Base-by-base conservation (phyloP, 23 red algal species). In the Gracilaria gracilis region DNA sequence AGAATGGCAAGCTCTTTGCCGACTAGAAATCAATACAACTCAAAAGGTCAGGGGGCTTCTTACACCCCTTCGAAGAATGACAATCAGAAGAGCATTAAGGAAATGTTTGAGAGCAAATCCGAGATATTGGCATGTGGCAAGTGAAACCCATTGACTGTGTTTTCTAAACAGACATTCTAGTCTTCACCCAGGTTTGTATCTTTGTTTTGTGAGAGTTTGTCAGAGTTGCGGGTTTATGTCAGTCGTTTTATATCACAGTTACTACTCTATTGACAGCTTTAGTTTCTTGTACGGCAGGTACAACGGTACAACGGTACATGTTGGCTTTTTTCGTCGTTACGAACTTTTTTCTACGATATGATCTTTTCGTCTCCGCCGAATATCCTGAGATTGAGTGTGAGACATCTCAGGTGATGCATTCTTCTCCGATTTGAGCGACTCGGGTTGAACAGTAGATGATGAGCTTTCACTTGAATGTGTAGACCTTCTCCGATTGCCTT, bases 241-340 rank as follows among this genome's bases (percentile, higher is more conserved):
- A 57, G 49, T 51, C 35, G 75, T 54, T 79, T 54, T n/a, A 1
- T 79, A 23, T 51, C 8, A n/a, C 54, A 54, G 16, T 79, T 58
- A 54, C 71, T 76, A 76, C 48, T 76, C 5, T 74, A 76, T 46
- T 46, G 42, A 49, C 42, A 46, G 24, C 15, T 14, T n/a, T n/a
- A n/a, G 48, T 46, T 46, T 46, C 42, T 62, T 5, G 33, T 69
- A 34, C 31, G 64, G 12, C 2, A 14, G 64, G 37, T 69, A 32
- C 64, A n/a, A n/a, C n/a, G n/a, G n/a, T n/a, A n/a, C n/a, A n/a
- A n/a, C n/a, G n/a, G n/a, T n/a, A n/a, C n/a, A n/a, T 46, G 0
- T 37, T 37, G 11, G 11, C 1, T 69, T 37, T 17, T 20, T 13
- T 37, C 17, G 32, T 19, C 2, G 9, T 69, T 32, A 69, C 27